Percentiles rank a stretch among this genome's conserved stretches.
phyloP scores from a whole-genome alignment of 2,329 filamentous ascomycete species.

The Myriangium duriaei region DNA sequence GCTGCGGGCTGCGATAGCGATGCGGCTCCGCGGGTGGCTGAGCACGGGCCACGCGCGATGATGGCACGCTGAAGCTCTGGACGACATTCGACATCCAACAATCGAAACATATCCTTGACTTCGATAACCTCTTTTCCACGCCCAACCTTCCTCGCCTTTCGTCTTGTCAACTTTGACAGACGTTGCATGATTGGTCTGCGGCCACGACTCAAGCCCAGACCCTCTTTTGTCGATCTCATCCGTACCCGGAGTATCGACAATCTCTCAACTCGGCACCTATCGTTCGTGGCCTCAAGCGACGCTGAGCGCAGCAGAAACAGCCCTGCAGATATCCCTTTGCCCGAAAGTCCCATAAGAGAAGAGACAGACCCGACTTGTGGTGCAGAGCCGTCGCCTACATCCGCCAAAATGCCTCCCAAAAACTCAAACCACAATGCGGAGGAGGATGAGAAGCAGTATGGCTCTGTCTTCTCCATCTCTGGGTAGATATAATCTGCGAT shows the following conservation, averaged over 20 bases:
- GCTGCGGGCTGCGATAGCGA: too few species aligned
- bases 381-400: slow-evolving; percentile 3
- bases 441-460: slow-evolving; percentile 44
- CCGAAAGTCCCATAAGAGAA: slow-evolving; percentile 13
- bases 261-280: slow-evolving; percentile 24
- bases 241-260: slow-evolving; percentile 36
- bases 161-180: neutral
- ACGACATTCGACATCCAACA: too few species aligned
- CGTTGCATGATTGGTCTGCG: slow-evolving; percentile 38
- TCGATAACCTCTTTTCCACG: slow-evolving; percentile 3
- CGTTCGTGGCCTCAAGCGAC: slow-evolving; percentile 6
- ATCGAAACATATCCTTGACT: too few species aligned
- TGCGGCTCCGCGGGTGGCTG: too few species aligned
- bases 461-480: slow-evolving; percentile 60
- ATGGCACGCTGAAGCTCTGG: neutral
- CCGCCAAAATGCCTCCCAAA: slow-evolving; percentile 27
- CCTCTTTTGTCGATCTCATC: slow-evolving; percentile 52
- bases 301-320: slow-evolving; percentile 12
- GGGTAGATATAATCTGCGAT: slow-evolving; percentile 34
- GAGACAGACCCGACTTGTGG: slow-evolving; percentile 2
- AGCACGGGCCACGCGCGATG: neutral
- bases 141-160: slow-evolving; percentile 3
- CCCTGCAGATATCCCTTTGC: slow-evolving; percentile 19
- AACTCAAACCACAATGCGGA: slow-evolving; percentile 29
- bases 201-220: slow-evolving; percentile 45